A percentile compares a stretch with the other conserved stretches of the same genome.
phyloP scores from a whole-genome alignment of 2,329 filamentous ascomycete genomes.

The Cordyceps farinosa region DNA sequence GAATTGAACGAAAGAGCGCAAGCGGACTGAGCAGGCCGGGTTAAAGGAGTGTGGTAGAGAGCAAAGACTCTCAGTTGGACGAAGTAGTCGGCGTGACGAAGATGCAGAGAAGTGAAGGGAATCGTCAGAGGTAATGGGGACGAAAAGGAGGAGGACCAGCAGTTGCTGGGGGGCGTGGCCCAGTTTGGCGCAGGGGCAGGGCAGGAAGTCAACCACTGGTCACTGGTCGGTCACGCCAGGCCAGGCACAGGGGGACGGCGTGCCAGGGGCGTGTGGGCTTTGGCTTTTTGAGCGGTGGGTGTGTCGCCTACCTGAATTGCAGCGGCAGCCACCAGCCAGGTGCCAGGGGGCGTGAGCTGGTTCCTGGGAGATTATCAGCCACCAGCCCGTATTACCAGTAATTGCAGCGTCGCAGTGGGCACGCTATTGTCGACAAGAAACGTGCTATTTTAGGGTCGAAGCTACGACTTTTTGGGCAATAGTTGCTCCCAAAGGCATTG shows the following conservation, averaged over 20 bases:
- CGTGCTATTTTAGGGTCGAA: not conserved
- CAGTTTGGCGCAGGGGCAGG: not conserved
- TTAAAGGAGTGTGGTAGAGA: conserved; percentile 57
- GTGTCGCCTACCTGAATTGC: not conserved
- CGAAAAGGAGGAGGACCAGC: conserved; percentile 8
- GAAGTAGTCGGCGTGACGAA: conserved; percentile 28
- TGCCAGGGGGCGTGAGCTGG: not conserved
- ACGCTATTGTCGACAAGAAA: not conserved
- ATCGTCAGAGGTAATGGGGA: conserved; percentile 4
- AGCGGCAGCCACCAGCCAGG: not conserved
- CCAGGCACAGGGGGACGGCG: not conserved
- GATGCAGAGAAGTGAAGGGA: conserved; percentile 9
- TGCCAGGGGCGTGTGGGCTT: not conserved
- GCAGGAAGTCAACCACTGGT: too few species aligned
- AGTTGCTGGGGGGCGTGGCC: not conserved
- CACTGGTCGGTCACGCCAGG: not conserved
- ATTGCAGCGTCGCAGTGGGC: conserved; percentile 6
- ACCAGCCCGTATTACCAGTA: not conserved
- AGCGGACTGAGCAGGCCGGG: conserved; percentile 25
- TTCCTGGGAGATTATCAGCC: conserved; percentile 5
- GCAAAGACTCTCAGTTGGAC: conserved; percentile 51
- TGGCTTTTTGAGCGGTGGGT: not conserved
- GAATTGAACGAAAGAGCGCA: conserved; percentile 31
- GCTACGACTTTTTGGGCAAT: conserved; percentile 2
- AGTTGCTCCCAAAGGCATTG: not conserved